Evolutionary conservation across 2,329 filamentous ascomycete species (phyloP).

Genomic region (Ceratocystiopsis sp.): DNA sequence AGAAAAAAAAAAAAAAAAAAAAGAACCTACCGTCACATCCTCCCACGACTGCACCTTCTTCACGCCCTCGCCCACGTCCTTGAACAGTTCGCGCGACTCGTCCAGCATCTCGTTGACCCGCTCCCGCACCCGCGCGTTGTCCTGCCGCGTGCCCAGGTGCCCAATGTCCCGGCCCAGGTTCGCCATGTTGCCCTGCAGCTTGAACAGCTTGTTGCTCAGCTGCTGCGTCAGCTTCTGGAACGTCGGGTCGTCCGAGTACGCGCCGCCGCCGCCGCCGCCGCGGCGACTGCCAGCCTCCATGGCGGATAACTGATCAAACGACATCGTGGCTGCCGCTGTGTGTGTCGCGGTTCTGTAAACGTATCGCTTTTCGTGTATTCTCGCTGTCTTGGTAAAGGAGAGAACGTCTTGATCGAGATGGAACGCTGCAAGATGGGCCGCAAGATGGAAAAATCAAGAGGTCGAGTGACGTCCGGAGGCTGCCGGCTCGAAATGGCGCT

Average conservation of each 20-base stretch:
- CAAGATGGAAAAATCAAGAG: no score
- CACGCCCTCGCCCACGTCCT: conserved; percentile 79
- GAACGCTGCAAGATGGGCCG: no score
- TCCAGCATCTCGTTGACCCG: conserved; percentile 76
- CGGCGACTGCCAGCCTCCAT: conserved; percentile 48
- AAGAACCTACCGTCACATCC: conserved; percentile 53
- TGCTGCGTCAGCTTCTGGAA: conserved; percentile 71
- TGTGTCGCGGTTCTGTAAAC: background rate
- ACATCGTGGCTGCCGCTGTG: conserved; percentile 43
- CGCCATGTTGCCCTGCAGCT: conserved; percentile 73
- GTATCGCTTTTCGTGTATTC: no score
- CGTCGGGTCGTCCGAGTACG: conserved; percentile 82
- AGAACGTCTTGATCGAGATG: no score
- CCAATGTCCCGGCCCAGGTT: conserved; percentile 71
- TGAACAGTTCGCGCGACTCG: conserved; percentile 73
- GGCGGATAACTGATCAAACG: conserved; percentile 72
- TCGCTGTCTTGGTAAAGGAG: no score
- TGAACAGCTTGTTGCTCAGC: conserved; percentile 78
- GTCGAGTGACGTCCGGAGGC: no score
- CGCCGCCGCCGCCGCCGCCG: conserved; percentile 44
- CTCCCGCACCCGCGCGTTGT: conserved; percentile 81
- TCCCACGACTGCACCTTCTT: conserved; percentile 84
- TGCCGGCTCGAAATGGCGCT: no score
- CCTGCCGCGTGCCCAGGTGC: conserved; percentile 74
- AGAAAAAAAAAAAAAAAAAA: background rate